Evolutionary conservation across 2,329 filamentous ascomycete genomes (phyloP), one percentile per base, ranked within the genome.

Genomic region (Pseudogymnoascus verrucosus): DNA sequence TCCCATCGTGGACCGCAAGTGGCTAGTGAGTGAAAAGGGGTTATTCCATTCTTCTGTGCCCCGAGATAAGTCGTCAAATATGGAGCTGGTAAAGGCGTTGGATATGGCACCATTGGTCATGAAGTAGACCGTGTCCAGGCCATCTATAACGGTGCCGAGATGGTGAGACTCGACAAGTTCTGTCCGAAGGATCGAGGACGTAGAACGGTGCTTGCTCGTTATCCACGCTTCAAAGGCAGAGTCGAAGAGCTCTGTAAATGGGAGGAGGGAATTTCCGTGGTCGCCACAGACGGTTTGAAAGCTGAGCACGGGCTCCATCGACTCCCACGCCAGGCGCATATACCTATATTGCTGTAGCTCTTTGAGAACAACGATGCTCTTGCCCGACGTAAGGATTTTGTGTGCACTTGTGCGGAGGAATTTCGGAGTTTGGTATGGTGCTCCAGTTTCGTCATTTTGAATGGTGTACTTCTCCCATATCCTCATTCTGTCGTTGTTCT

Each of bases 371-470:
- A 95, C 85, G 63, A 95, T 87, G 69, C 89, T 96, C 75, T 97
- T 97, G 0, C 93, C 93, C 1, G 91, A 88, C 1, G 88, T 91
- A 70, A 96, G 93, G 39, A 97, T 91, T 66, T 87, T 89, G 23
- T 79, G 77, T 0, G 85, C 85, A 1, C 87, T 84, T 2, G 87
- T 82, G 40, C 87, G 84, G 4, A 97, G 79, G 67, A 96, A 97
- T 2, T 77, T 81, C 0, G 93, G 93, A 0, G 88, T 87, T 69
- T 89, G 85, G 1, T 92, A 74, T 16, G 59, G 59, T 1, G 77
- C 76, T 14, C 87, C 85, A 44, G 85, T 78, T 2, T 81, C 74
- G 0, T 86, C 84, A 11, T 78, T 79, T 26, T 87, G 84, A 12
- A 97, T 78, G 21, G 82, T 79, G 73, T 87, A 97, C 8, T 19